Percentiles rank a stretch among this genome's conserved stretches.
phyloP scores from a whole-genome alignment of 306 rosid species.

The Vachellia pachyceras region DNA sequence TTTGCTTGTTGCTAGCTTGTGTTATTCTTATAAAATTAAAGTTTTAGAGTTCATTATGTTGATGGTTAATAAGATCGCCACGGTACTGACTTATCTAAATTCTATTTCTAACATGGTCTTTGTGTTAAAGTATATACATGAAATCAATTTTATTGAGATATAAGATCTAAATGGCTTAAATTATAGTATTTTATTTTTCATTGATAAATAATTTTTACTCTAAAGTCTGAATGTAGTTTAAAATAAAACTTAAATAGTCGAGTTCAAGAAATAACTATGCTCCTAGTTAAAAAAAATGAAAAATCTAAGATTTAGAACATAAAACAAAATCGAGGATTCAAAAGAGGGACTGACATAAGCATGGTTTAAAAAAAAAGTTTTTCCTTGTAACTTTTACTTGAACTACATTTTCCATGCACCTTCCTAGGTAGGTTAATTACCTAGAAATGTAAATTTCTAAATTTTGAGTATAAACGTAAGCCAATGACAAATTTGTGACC shows the following conservation, averaged over 20 bases:
- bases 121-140: not conserved
- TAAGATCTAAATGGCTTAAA: too few relatives aligned
- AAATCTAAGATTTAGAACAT: not conserved
- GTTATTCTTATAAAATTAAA: not conserved
- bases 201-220: too few relatives aligned
- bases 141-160: too few relatives aligned
- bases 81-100: not conserved
- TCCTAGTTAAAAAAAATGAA: too few relatives aligned
- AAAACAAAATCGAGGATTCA: not conserved
- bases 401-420: slow-evolving; percentile 18
- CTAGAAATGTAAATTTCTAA: not conserved
- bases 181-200: too few relatives aligned
- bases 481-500: not conserved
- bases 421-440: slow-evolving; percentile 14
- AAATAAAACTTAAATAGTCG: too few relatives aligned
- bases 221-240: too few relatives aligned
- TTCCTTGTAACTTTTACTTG: not conserved
- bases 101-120: not conserved
- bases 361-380: not conserved
- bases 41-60: not conserved
- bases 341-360: not conserved
- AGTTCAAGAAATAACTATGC: too few relatives aligned
- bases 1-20: not conserved
- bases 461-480: not conserved
- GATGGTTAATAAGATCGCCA: not conserved